Evolutionary conservation across 345 rosid genomes (phyloP).

Genomic region (Mallotus nudiflorus): DNA sequence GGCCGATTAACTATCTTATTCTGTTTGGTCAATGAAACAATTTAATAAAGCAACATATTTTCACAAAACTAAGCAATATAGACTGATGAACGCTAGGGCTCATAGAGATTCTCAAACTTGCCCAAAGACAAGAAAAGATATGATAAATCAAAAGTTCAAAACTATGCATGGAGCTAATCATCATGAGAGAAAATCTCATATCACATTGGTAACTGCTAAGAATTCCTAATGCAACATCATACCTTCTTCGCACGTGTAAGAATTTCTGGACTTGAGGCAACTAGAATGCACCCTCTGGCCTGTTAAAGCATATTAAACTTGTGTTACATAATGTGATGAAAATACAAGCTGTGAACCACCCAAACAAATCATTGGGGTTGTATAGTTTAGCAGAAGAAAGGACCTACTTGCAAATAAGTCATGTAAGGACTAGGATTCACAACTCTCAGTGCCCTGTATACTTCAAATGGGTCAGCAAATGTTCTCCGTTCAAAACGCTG

Average conservation of each 20-base stretch:
- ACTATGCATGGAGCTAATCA: background rate
- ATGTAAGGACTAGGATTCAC: conserved; percentile 96
- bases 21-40: conserved; percentile 35
- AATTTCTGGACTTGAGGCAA: conserved; percentile 95
- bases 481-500: conserved; percentile 90
- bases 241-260: conserved; percentile 86
- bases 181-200: background rate
- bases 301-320: conserved; percentile 22
- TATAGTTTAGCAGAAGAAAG: background rate
- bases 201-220: background rate
- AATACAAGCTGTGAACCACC: background rate
- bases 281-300: conserved; percentile 87
- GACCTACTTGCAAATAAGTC: conserved; percentile 73
- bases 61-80: background rate
- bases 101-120: background rate
- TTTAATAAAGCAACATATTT: background rate
- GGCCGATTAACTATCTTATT: conserved; percentile 82
- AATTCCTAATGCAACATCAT: background rate
- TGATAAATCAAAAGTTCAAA: background rate
- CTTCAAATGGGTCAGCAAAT: conserved; percentile 86
- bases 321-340: background rate
- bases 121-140: background rate
- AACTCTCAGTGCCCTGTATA: conserved; percentile 81
- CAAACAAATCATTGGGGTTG: background rate
- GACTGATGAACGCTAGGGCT: background rate